Conservation (phyloP, 352 stramenopile species). For the Pythium grandisporangium region DNA sequence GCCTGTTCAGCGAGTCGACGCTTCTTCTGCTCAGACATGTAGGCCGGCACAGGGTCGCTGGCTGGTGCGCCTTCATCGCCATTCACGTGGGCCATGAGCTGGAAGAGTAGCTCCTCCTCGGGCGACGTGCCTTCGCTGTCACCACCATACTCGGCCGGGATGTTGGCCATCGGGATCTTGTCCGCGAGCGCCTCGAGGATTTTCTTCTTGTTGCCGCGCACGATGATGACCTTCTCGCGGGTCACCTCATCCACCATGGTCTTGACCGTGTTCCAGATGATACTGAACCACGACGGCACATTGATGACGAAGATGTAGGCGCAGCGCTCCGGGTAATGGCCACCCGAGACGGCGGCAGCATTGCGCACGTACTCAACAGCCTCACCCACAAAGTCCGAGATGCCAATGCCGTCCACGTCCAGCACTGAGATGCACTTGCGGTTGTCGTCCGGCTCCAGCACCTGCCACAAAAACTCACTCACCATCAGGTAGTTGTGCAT, state of each 20-base stretch:
- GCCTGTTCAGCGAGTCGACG: no score
- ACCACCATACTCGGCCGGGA: conserved; percentile 73
- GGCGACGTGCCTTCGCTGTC: conserved; percentile 44
- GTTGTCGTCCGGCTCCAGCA: conserved; percentile 80
- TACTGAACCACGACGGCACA: conserved; percentile 91
- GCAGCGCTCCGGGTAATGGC: conserved; percentile 90
- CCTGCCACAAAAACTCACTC: conserved; percentile 80
- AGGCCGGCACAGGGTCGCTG: conserved; percentile 40
- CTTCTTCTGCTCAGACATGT: no score
- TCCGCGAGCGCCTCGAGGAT: conserved; percentile 69
- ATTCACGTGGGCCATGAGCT: conserved; percentile 70
- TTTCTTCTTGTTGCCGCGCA: conserved; percentile 70
- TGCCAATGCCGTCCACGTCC: conserved; percentile 75
- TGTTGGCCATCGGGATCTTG: conserved; percentile 68
- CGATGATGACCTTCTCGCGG: conserved; percentile 89
- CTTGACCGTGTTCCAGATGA: conserved; percentile 90
- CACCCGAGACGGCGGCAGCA: conserved; percentile 66
- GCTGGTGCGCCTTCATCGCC: conserved; percentile 38
- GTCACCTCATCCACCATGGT: conserved; percentile 90
- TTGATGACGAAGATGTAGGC: conserved; percentile 94
- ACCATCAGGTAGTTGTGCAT: conserved; percentile 85
- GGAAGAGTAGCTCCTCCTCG: conserved; percentile 65
- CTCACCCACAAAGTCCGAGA: conserved; percentile 81
- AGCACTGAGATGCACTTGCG: conserved; percentile 80
- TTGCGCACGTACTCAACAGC: conserved; percentile 82